Conservation (phyloP, 768 basidiomycete genomes). For the Xanthoconium stramineum region DNA sequence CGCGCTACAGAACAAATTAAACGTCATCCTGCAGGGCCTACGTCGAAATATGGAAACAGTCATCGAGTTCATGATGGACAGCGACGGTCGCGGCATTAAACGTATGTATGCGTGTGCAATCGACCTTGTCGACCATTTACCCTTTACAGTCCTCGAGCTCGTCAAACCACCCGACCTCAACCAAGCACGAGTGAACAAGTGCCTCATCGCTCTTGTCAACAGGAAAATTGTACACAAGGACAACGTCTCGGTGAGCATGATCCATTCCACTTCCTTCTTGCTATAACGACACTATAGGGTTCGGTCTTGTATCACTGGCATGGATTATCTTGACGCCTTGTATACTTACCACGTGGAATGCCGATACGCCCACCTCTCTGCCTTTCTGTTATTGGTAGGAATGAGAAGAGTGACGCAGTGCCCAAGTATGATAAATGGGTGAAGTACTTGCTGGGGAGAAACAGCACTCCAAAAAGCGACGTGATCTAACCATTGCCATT, state of each 20-base stretch:
- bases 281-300: slow-evolving; percentile 40
- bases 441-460: no score
- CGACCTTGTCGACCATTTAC: background rate
- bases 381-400: background rate
- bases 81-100: slow-evolving; percentile 57
- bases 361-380: background rate
- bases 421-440: no score
- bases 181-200: slow-evolving; percentile 91
- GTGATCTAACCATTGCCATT: no score
- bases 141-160: slow-evolving; percentile 65
- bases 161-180: slow-evolving; percentile 78
- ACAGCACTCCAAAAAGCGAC: no score
- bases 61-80: slow-evolving; percentile 72
- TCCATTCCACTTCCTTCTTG: background rate
- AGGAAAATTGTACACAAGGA: slow-evolving; percentile 82
- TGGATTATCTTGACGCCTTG: slow-evolving; percentile 38
- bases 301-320: slow-evolving; percentile 69
- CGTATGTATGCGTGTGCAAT: slow-evolving; percentile 37
- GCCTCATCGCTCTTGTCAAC: slow-evolving; percentile 85
- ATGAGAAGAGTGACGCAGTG: no score
- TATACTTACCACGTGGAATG: background rate
- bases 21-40: slow-evolving; percentile 46
- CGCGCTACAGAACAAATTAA: background rate
- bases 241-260: slow-evolving; percentile 49
- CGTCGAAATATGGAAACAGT: slow-evolving; percentile 78